A percentile compares a stretch with the other conserved stretches of the same genome.
Evolutionary conservation across 805 yeast species (phyloP).

Genomic region (Pichia scutulata): DNA sequence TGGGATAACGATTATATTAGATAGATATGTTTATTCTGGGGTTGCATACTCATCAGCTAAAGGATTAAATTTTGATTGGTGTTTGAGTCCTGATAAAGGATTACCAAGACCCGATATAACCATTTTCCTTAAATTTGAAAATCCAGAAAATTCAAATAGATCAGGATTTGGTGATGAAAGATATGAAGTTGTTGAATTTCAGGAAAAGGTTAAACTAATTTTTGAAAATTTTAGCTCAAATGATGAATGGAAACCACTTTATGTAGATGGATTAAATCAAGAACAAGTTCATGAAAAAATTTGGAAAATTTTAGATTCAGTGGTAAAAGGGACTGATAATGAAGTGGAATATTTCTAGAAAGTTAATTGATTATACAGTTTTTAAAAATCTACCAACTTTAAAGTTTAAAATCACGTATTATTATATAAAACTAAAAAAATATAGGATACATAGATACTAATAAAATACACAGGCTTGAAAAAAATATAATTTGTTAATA

Average conservation of each 20-base stretch:
- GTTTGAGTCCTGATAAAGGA: constrained; percentile 73
- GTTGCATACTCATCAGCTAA: constrained; percentile 89
- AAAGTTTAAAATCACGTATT: not conserved
- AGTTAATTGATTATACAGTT: not conserved
- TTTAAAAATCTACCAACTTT: not conserved
- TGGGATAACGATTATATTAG: constrained; percentile 60
- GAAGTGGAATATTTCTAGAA: not conserved
- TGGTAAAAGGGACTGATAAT: constrained; percentile 12
- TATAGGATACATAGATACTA: constrained; percentile 1
- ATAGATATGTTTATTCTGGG: constrained; percentile 89
- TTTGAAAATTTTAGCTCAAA: constrained; percentile 38
- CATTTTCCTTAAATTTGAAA: constrained; percentile 59
- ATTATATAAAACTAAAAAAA: not conserved
- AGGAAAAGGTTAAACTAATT: constrained; percentile 54
- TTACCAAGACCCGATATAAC: constrained; percentile 82
- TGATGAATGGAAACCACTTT: constrained; percentile 37
- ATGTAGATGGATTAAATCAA: constrained; percentile 52
- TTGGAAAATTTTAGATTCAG: constrained; percentile 28
- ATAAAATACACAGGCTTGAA: constrained; percentile 3
- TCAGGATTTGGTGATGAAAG: constrained; percentile 92
- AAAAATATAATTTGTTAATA: not conserved
- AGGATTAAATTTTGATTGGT: constrained; percentile 68
- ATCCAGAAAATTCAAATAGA: constrained; percentile 39
- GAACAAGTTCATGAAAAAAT: constrained; percentile 46
- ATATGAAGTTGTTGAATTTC: constrained; percentile 73